These are phyloP conservation scores for Aspergillus uvarum DNA, from an alignment of 2,329 filamentous ascomycete species.

Conservation along the genomic window DNA sequence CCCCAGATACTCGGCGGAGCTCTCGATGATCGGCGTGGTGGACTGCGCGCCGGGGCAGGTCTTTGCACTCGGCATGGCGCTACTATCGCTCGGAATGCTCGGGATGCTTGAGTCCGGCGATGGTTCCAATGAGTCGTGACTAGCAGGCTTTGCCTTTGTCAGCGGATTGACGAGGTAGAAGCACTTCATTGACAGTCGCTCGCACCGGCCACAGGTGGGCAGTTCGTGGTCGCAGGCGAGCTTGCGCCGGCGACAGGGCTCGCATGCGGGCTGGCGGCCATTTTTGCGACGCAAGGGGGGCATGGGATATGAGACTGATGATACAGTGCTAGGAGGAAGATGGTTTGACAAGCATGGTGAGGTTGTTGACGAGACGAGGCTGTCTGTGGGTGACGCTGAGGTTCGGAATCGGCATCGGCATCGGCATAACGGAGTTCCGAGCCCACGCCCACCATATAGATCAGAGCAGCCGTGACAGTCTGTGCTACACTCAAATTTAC, in stretches of 20 bases:
- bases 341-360: background rate
- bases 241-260: constrained; percentile 6
- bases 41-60: constrained; percentile 2
- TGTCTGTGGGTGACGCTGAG: background rate
- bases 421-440: background rate
- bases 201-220: constrained; percentile 1
- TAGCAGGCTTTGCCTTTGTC: background rate
- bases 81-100: background rate
- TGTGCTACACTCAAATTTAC: no score
- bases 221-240: constrained; percentile 7
- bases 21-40: constrained; percentile 1
- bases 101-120: background rate
- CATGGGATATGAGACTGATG: background rate
- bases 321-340: background rate
- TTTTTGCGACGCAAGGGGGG: background rate
- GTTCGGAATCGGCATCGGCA: constrained; percentile 4
- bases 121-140: background rate
- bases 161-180: constrained; percentile 5
- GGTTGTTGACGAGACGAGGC: background rate
- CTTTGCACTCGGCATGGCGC: background rate
- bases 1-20: constrained; percentile 6
- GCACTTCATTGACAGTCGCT: background rate
- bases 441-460: no score
- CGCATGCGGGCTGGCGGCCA: constrained; percentile 5
- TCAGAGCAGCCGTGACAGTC: background rate